Evolutionary conservation across 176 grass and related monocot species (phyloP).

Genomic region (Juncus effusus): DNA sequence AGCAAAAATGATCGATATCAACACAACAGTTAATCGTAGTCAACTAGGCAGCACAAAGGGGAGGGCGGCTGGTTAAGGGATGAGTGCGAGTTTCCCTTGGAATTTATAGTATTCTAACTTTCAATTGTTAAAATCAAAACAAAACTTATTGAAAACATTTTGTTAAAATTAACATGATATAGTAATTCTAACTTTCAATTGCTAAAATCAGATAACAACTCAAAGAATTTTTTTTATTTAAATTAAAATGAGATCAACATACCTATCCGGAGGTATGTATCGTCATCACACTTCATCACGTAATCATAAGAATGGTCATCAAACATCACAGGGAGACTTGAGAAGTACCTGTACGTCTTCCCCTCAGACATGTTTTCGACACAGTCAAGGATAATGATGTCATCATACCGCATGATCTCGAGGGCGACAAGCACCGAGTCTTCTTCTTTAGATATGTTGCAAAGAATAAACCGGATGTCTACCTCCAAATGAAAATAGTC

Average conservation of each 20-base stretch:
- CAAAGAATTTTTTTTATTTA: neutral
- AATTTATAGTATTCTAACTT: neutral
- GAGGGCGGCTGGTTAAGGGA: too few species aligned
- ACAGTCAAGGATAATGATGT: slow-evolving; percentile 14
- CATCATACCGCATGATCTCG: slow-evolving; percentile 38
- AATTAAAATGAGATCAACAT: neutral
- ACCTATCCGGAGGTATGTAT: neutral
- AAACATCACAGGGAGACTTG: too few species aligned
- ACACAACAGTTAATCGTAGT: too few species aligned
- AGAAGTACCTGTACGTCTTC: too few species aligned
- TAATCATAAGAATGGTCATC: neutral
- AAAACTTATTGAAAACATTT: neutral
- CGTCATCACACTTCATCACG: slow-evolving; percentile 1
- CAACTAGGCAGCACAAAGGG: too few species aligned
- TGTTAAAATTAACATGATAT: neutral
- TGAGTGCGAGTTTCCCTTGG: too few species aligned
- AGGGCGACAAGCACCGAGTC: slow-evolving; percentile 17
- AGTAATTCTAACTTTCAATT: neutral
- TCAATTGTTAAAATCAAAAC: neutral
- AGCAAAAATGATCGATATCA: too few species aligned
- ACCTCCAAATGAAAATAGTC: slow-evolving; percentile 16
- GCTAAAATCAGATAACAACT: neutral
- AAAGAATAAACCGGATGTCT: slow-evolving; percentile 40
- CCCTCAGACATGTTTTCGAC: too few species aligned
- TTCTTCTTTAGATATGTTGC: slow-evolving; percentile 33